Conservation (phyloP, 2,329 filamentous ascomycete genomes). For the Pseudofabraea citricarpa region DNA sequence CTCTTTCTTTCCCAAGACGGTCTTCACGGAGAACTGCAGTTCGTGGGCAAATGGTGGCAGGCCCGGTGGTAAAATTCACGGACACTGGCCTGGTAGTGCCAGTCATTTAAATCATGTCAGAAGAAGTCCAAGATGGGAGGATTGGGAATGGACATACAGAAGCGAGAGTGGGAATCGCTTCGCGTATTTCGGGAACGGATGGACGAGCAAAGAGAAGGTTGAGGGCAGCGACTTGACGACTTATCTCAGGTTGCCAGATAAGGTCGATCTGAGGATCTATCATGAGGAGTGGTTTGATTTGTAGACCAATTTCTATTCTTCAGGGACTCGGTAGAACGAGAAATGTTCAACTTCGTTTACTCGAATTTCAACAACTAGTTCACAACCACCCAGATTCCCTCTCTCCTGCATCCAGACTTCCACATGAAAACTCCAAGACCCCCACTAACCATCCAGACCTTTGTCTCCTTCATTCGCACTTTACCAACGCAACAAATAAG, state of each 20-base stretch:
- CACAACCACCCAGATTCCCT: too few relatives aligned
- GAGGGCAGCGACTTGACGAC: conserved; percentile 54
- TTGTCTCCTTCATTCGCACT: too few relatives aligned
- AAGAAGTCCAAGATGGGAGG: conserved; percentile 52
- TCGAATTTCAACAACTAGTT: too few relatives aligned
- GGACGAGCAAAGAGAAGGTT: conserved; percentile 52
- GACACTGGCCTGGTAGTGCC: conserved; percentile 66
- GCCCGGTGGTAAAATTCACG: conserved; percentile 59
- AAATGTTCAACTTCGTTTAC: too few relatives aligned
- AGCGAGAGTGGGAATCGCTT: conserved; percentile 36
- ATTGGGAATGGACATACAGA: conserved; percentile 48
- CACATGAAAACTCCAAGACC: too few relatives aligned
- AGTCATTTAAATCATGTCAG: conserved; percentile 55
- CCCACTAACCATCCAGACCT: too few relatives aligned
- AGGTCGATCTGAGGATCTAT: conserved; percentile 55
- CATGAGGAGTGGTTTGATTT: conserved; percentile 65
- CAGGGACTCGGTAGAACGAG: neutral
- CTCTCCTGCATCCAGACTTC: too few relatives aligned
- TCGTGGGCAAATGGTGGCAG: conserved; percentile 68
- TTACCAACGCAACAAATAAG: too few relatives aligned
- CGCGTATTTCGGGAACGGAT: conserved; percentile 64
- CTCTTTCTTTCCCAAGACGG: conserved; percentile 49
- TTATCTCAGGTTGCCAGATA: conserved; percentile 52
- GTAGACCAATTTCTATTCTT: conserved; percentile 2
- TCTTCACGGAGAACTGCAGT: conserved; percentile 57